Evolutionary conservation across 2,329 filamentous ascomycete species (phyloP).

Genomic region (Beauveria varroae): DNA sequence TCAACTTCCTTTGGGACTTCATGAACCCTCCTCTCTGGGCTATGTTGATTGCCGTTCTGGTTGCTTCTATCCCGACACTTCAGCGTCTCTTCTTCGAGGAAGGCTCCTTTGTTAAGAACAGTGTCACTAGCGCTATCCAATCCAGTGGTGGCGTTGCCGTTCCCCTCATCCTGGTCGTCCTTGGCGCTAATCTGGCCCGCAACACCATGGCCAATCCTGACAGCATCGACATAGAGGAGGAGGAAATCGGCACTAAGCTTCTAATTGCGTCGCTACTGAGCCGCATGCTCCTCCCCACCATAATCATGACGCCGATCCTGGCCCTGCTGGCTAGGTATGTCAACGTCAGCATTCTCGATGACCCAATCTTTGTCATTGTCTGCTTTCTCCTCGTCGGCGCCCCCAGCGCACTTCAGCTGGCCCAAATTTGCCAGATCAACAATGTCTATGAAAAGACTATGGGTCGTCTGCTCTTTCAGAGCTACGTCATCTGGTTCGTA

Average conservation of each 20-base stretch:
- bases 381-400: slow-evolving; percentile 94
- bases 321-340: slow-evolving; percentile 84
- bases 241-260: slow-evolving; percentile 61
- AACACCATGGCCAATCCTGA: slow-evolving; percentile 72
- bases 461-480: slow-evolving; percentile 89
- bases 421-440: slow-evolving; percentile 98
- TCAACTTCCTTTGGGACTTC: slow-evolving; percentile 73
- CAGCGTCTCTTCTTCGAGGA: slow-evolving; percentile 83
- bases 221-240: slow-evolving; percentile 62
- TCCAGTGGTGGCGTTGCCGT: slow-evolving; percentile 89
- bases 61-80: slow-evolving; percentile 77
- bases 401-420: slow-evolving; percentile 85
- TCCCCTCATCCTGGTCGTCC: slow-evolving; percentile 87
- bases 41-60: slow-evolving; percentile 84
- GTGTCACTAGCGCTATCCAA: slow-evolving; percentile 76
- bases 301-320: slow-evolving; percentile 86
- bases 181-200: slow-evolving; percentile 88
- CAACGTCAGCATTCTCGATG: slow-evolving; percentile 87
- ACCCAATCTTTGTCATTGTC: slow-evolving; percentile 96
- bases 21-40: slow-evolving; percentile 99
- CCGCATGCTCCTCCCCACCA: slow-evolving; percentile 85
- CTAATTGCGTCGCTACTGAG: slow-evolving; percentile 79
- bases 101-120: slow-evolving; percentile 86
- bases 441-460: slow-evolving; percentile 92
- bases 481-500: slow-evolving; percentile 72